Base-by-base conservation (phyloP, 2,329 filamentous ascomycete species). In the Xylariaceae sp. region DNA sequence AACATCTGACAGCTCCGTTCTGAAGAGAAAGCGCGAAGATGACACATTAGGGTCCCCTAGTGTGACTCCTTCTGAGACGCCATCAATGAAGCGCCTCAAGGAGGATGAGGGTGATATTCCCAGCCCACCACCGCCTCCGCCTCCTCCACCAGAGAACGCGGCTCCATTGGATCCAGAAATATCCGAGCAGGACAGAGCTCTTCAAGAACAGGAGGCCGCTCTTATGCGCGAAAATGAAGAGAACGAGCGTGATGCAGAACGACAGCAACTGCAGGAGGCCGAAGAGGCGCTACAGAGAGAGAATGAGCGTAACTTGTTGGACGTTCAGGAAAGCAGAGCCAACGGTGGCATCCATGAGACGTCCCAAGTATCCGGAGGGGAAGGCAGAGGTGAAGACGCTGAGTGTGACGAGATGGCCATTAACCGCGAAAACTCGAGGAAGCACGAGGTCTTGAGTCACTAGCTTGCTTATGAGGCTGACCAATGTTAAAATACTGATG, bases 11-110 rank as follows among this genome's bases (percentile, higher is more conserved):
- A 73, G 73, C 40, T 61, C 69, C 19, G 73, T 76, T 19, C 67
- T 76, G 37, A 88, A 89, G 61, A 77, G 85, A 9, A 89, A 88
- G 61, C 74, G 83, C 36, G 68, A 71, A 9, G 69, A 71, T 4
- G 68, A 67, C 29, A 49, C 50, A 4, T 52, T 49, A 28, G 68
- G 65, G 13, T 72, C 72, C 19, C 64, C 68, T 2, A 67, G 63
- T 29, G 55, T 64, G 30, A 76, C 73, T 1, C 75, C 77, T 1
- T 70, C 68, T 1, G 81, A 83, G 50, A 69, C 71, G n/a, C 76
- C 76, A 17, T 74, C 70, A 29, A 61, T 73, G 19, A 80, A 79
- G 61, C 69, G 73, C 11, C 45, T 74, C 38, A 73, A 72, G 49
- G 73, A 76, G 40, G 67, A 71, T 11, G 69, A 72, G 26, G 56